Evolutionary conservation across 768 basidiomycete species (phyloP).

Genomic region (Suillus plorans): DNA sequence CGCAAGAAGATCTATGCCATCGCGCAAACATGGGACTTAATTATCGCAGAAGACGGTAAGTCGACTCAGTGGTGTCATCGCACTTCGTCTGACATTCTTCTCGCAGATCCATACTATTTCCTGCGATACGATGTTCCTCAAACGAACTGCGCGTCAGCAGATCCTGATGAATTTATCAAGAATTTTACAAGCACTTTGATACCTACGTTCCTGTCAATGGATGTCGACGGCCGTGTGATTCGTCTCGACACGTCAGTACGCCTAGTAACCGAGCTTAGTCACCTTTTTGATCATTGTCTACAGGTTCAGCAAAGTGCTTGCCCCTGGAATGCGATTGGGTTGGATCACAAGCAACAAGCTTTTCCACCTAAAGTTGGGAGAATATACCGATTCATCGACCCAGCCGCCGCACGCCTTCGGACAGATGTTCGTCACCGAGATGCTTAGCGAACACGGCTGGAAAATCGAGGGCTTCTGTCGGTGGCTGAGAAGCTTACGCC

Average conservation of each 20-base stretch:
- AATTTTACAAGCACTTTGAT: constrained; percentile 23
- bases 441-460: constrained; percentile 37
- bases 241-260: constrained; percentile 35
- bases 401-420: constrained; percentile 43
- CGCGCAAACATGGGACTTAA: constrained; percentile 40
- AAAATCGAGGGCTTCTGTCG: constrained; percentile 35
- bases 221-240: constrained; percentile 40
- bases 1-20: constrained; percentile 42
- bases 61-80: background rate
- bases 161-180: constrained; percentile 16
- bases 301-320: constrained; percentile 43
- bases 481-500: constrained; percentile 38
- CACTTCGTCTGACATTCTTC: constrained; percentile 2
- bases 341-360: constrained; percentile 37
- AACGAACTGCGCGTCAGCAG: background rate
- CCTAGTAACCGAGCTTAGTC: background rate
- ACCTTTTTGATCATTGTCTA: background rate
- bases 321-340: constrained; percentile 46
- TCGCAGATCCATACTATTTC: constrained; percentile 43
- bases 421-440: constrained; percentile 38
- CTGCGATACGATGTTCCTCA: constrained; percentile 32
- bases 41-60: constrained; percentile 40
- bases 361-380: constrained; percentile 36
- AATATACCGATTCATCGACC: constrained; percentile 36
- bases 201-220: constrained; percentile 37